Base-by-base conservation (phyloP, 495 filamentous ascomycete genomes). In the Penicillium angulare region DNA sequence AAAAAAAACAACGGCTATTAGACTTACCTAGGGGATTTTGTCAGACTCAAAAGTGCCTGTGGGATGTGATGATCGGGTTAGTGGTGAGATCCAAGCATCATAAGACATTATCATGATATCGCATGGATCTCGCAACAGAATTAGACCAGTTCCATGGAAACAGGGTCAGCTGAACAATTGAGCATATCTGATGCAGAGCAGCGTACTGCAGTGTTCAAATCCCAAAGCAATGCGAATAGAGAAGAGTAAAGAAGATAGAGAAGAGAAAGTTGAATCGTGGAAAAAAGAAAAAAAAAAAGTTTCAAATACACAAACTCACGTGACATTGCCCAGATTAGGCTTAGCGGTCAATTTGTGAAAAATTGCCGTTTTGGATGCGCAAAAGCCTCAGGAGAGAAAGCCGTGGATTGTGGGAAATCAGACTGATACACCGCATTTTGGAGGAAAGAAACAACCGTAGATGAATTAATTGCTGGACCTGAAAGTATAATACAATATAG, bases 241-340 rank as follows among this genome's bases (percentile, higher is more conserved):
- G 15, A 49, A 49, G 57, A 62, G 43, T 41, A 33, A 36, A 39
- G 33, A 55, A 43, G 24, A 53, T 52, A 46, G 47, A 61, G 43
- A 53, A 54, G 36, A 5, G 41, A 43, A 61, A 49, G 46, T 10
- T 24, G 10, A 41, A 41, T 15, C 38, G 33, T 24, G 55, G 36
- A 47, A 39, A 17, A 18, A 51, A 59, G 35, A 44, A 56, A 54
- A 66, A 67, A 67, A 69, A 66, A 64, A 55, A 29, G 31, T 39
- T 49, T 52, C 50, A 56, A 55, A 59, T 56, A 52, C 32, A 54
- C 56, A 51, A 22, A 12, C 15, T 40, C 65, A 67, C 64, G 63
- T 67, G 67, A 68, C 18, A 6, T 12, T n/a, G n/a, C 2, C 48
- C 36, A 6, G 3, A 61, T 46, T 39, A 1, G 53, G 68, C n/a